phyloP scores from a whole-genome alignment of 805 yeast species.

The Saccharomyces paradoxus region DNA sequence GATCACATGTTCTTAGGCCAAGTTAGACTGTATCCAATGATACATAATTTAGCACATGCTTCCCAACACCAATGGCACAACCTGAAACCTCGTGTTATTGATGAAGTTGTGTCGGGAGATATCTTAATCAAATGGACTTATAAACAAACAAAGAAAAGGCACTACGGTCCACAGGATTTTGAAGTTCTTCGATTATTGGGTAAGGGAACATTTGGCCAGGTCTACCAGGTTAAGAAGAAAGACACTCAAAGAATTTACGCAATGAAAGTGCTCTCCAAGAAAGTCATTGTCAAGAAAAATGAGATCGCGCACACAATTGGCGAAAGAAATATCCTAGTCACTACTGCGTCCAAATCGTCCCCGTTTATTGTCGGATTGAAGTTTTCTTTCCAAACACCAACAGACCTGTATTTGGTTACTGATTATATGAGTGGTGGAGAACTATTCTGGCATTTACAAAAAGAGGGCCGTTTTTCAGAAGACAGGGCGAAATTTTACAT shows the following conservation, averaged over 20 bases:
- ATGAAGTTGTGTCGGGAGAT: slow-evolving; percentile 71
- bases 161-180: slow-evolving; percentile 90
- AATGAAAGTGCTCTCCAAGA: slow-evolving; percentile 92
- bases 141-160: slow-evolving; percentile 58
- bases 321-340: slow-evolving; percentile 86
- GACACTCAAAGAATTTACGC: slow-evolving; percentile 91
- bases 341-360: slow-evolving; percentile 80
- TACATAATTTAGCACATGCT: slow-evolving; percentile 21
- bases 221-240: slow-evolving; percentile 85
- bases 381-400: slow-evolving; percentile 91
- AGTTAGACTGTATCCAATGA: slow-evolving; percentile 61
- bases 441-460: slow-evolving; percentile 91
- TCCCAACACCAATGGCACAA: slow-evolving; percentile 66
- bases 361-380: slow-evolving; percentile 95
- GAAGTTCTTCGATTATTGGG: slow-evolving; percentile 86
- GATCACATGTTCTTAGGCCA: slow-evolving; percentile 86
- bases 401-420: slow-evolving; percentile 85
- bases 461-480: slow-evolving; percentile 89
- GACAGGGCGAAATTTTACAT: slow-evolving; percentile 93
- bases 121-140: slow-evolving; percentile 70
- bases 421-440: slow-evolving; percentile 99
- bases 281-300: slow-evolving; percentile 90
- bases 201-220: slow-evolving; percentile 97
- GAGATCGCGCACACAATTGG: slow-evolving; percentile 98
- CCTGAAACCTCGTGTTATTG: slow-evolving; percentile 62